These are phyloP conservation scores for Candida chilensis DNA, from an alignment of 805 yeast genomes.

Conservation along the genomic window DNA sequence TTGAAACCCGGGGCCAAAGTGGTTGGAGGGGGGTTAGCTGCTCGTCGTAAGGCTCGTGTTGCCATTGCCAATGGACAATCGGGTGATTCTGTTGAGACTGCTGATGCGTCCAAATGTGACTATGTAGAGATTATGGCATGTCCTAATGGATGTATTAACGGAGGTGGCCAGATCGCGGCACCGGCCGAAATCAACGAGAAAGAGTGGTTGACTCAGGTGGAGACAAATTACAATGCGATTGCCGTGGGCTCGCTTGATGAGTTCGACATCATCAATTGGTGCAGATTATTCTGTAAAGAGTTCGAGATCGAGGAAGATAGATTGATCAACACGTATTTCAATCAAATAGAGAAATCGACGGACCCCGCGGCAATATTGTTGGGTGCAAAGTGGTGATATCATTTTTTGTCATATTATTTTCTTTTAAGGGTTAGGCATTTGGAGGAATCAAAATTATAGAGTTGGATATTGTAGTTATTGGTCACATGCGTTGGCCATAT, in stretches of 20 bases:
- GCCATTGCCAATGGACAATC: conserved; percentile 3
- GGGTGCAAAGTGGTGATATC: conserved; percentile 54
- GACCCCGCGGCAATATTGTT: conserved; percentile 37
- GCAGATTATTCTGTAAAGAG: conserved; percentile 16
- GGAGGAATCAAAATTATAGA: no score
- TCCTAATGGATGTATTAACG: conserved; percentile 95
- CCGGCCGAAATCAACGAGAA: conserved; percentile 26
- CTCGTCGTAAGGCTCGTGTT: conserved; percentile 5
- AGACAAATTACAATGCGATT: conserved; percentile 21
- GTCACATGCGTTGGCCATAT: no score
- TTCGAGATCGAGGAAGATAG: conserved; percentile 22
- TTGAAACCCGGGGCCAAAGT: conserved; percentile 36
- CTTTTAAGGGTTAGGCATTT: no score
- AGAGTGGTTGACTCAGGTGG: conserved; percentile 33
- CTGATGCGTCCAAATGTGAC: conserved; percentile 63
- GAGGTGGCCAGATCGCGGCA: conserved; percentile 80
- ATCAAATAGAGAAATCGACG: conserved; percentile 40
- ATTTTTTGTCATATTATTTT: no score
- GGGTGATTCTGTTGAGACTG: conserved; percentile 12
- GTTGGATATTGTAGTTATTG: no score
- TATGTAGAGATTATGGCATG: conserved; percentile 97
- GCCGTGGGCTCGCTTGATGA: conserved; percentile 6
- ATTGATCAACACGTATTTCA: conserved; percentile 35
- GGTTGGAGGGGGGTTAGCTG: conserved; percentile 8
- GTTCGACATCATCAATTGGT: conserved; percentile 16